phyloP scores from a whole-genome alignment of 2,329 filamentous ascomycete genomes.

The Cyphellophora attinorum region DNA sequence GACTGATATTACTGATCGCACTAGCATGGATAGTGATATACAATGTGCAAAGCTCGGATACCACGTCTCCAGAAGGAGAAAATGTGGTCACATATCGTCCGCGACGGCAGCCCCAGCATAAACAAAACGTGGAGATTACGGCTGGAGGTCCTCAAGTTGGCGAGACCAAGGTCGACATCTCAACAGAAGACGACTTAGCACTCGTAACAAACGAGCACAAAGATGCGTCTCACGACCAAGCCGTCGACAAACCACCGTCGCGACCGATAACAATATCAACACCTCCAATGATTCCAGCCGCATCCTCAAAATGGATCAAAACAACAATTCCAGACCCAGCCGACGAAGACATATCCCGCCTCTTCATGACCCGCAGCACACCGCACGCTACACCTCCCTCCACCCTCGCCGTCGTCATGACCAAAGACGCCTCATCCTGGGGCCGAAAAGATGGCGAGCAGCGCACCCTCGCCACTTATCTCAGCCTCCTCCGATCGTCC shows the following conservation, averaged over 20 bases:
- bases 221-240: too few species aligned
- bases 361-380: background rate
- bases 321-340: background rate
- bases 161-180: background rate
- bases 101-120: too few species aligned
- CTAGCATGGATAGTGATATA: background rate
- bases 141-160: background rate
- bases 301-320: background rate
- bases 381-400: background rate
- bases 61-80: too few species aligned
- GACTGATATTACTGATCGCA: background rate
- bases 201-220: too few species aligned
- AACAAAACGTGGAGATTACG: too few species aligned
- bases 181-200: too few species aligned
- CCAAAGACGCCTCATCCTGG: constrained; percentile 5
- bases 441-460: constrained; percentile 1
- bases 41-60: background rate
- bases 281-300: too few species aligned
- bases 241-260: too few species aligned
- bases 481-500: constrained; percentile 1
- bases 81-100: too few species aligned
- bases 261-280: too few species aligned
- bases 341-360: background rate
- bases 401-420: constrained; percentile 5
- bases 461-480: constrained; percentile 4